Evolutionary conservation across 352 stramenopile genomes (phyloP), one percentile per base, ranked within the genome.

Genomic region (Globisporangium abappressorium): DNA sequence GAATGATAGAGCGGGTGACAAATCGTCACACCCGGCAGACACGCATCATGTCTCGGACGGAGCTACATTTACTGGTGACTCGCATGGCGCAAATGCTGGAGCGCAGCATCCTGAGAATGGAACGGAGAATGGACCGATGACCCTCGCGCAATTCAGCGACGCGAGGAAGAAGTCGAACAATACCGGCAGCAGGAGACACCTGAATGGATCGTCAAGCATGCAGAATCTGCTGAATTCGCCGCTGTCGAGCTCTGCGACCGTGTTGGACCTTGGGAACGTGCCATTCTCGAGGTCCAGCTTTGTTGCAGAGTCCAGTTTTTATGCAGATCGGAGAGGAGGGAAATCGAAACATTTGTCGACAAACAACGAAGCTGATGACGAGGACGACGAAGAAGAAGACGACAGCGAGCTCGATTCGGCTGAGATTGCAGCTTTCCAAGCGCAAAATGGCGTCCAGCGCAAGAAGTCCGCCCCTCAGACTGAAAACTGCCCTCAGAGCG

Each of bases 61-160:
- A 33, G 34, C 62, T 49, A 59, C 62, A 22, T 33, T 62, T 24
- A 36, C 30, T 28, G 33, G 49, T 6, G 24, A 43, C 5, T 62
- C 34, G 28, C 30, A 49, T 51, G 36, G 43, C 46, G 14, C 24
- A 5, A 57, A 30, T 36, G 56, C 47, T 61, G 47, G 28, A 24
- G 51, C 2, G 3, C 30, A 58, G 11, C 53, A 66, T 57, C 14
- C 38, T 36, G 15, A 26, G 20, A n/a, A 64, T 38, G 20, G 18
- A n/a, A 55, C 22, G 8, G 67, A 72, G 6, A 64, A 60, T 22
- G 74, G 78, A 20, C n/a, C 61, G 2, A 74, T 84, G 62, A 78
- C 71, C 7, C 57, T 84, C 3, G 62, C 65, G 1, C 77, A 84
- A 57, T 84, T 84, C 61, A 73, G 67, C 0, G 77, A 84, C 5